phyloP scores from a whole-genome alignment of 1,284 basidiomycete species.

The Baeospora myosura region DNA sequence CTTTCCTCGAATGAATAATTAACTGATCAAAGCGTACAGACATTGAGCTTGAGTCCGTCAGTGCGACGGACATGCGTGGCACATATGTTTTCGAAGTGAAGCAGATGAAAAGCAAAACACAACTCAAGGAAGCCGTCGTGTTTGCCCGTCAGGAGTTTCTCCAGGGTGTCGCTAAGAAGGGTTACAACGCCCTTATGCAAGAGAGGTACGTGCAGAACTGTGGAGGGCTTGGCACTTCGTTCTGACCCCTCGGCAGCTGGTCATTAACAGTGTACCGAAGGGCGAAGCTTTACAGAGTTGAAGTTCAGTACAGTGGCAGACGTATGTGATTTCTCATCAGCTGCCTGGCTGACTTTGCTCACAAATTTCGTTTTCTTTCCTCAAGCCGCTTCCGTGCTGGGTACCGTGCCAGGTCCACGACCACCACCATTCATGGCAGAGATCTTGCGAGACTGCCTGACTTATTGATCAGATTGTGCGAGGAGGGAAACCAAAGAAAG shows the following conservation, averaged over 20 bases:
- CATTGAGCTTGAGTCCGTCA: slow-evolving; percentile 48
- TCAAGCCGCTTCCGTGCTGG: slow-evolving; percentile 45
- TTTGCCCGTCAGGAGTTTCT: slow-evolving; percentile 61
- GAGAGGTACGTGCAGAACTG: slow-evolving; percentile 45
- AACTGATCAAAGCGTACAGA: slow-evolving; percentile 32
- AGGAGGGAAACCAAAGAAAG: no score
- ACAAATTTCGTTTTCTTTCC: not conserved
- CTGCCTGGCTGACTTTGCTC: not conserved
- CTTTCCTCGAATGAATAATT: not conserved
- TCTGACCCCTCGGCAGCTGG: slow-evolving; percentile 43
- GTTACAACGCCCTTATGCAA: slow-evolving; percentile 54
- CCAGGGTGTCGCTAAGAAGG: slow-evolving; percentile 44
- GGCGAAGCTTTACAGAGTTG: slow-evolving; percentile 52
- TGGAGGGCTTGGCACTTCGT: slow-evolving; percentile 8
- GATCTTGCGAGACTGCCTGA: slow-evolving; percentile 36
- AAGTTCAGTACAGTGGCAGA: slow-evolving; percentile 62
- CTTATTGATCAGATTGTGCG: no score
- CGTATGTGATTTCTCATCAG: slow-evolving; percentile 28
- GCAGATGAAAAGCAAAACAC: slow-evolving; percentile 30
- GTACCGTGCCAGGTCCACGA: slow-evolving; percentile 34
- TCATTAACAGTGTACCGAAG: slow-evolving; percentile 55
- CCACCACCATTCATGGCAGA: slow-evolving; percentile 65
- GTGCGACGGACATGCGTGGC: slow-evolving; percentile 43
- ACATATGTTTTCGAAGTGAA: slow-evolving; percentile 60
- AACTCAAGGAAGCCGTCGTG: slow-evolving; percentile 44